Evolutionary conservation across 2,329 filamentous ascomycete genomes (phyloP), one percentile per base, ranked within the genome.

Genomic region (Fusarium sp.): DNA sequence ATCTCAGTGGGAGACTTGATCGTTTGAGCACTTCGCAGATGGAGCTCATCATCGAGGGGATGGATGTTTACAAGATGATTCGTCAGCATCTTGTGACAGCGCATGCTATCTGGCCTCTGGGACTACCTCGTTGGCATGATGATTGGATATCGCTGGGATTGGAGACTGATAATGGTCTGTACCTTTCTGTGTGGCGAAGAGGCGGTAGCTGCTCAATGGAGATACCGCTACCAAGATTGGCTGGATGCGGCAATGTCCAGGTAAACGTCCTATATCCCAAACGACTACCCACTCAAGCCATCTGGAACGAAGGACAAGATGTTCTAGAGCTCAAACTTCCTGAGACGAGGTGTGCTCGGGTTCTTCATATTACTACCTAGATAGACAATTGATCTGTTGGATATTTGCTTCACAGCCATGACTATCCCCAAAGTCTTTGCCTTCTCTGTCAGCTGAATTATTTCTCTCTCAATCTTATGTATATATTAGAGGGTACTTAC

Each of bases 1-100:
- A 82, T 63, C 74, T 83, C 8, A 51, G 31, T 3, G 48, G 48
- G 24, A 35, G 48, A 15, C 12, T 70, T 6, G 55, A 39, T 45
- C 31, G 44, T 10, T 12, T 59, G 20, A 49, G 35, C 0, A 18
- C 33, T 17, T n/a, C 42, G 26, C 56, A 59, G 26, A 28, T 59
- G 56, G 36, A 49, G 4, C 13, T 59, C 15, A 47, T 59, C 24
- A 18, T 3, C 0, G 56, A 49, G 36, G 59, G 59, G 17, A 44
- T 55, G 48, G 4, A 45, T 2, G 49, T 13, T 8, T 38, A 55
- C 22, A 62, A 55, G 4, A 2, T 6, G 6, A 38, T 62, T 10
- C 36, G 49, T 22, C 24, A 10, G 11, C 17, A 49, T 59, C 42
- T 59, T 26, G 7, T 26, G 0, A 28, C 18, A 5, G 42, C 56